These are phyloP conservation scores for Saturnispora ahearnii DNA, from an alignment of 805 yeast genomes.

Conservation along the genomic window DNA sequence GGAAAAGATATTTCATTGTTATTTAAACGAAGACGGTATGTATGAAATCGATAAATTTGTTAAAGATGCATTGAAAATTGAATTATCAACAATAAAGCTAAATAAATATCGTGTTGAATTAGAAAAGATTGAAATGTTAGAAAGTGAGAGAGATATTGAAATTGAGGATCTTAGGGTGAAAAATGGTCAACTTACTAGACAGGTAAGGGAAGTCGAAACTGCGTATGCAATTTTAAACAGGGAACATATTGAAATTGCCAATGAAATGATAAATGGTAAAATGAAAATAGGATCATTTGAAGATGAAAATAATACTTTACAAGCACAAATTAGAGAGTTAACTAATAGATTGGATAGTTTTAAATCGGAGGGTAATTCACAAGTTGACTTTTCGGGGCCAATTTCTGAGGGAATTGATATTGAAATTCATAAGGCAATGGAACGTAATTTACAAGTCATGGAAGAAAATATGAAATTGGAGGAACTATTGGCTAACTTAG, in stretches of 20 bases:
- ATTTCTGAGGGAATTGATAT: constrained; percentile 30
- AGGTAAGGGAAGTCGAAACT: constrained; percentile 64
- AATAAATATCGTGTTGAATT: constrained; percentile 66
- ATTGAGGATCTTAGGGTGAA: constrained; percentile 48
- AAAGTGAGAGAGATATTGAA: constrained; percentile 55
- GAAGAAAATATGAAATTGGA: constrained; percentile 50
- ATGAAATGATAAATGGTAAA: constrained; percentile 75
- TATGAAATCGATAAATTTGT: constrained; percentile 72
- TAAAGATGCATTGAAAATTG: constrained; percentile 64
- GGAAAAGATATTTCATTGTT: constrained; percentile 66
- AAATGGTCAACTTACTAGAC: constrained; percentile 66
- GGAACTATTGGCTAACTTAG: constrained; percentile 38
- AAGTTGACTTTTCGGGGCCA: constrained; percentile 24
- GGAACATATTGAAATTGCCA: constrained; percentile 82
- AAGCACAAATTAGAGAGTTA: constrained; percentile 39
- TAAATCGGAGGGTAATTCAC: constrained; percentile 19
- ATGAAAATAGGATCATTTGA: constrained; percentile 63
- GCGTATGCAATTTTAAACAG: constrained; percentile 59
- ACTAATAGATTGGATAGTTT: constrained; percentile 32
- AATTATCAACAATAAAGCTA: constrained; percentile 64
- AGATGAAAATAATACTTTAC: constrained; percentile 63
- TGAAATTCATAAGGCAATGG: constrained; percentile 52
- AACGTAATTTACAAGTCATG: constrained; percentile 58
- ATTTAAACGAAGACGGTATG: constrained; percentile 24
- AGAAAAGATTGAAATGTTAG: constrained; percentile 59